Conservation (phyloP, 257 asterid genomes). For the Voacanga thouarsii region DNA sequence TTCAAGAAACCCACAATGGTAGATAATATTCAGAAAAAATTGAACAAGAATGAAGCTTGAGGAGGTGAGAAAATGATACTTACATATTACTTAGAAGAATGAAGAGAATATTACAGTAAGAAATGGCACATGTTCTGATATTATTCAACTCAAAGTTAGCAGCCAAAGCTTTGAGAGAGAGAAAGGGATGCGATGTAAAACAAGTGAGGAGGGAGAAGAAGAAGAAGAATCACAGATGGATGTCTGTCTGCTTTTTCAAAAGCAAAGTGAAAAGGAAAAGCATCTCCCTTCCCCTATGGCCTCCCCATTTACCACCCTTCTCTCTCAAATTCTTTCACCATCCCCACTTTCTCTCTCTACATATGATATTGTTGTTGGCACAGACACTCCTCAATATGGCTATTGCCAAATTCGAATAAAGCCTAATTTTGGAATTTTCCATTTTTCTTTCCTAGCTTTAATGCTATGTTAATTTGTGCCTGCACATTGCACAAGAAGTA, state of each 20-base stretch:
- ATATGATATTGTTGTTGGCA: not conserved
- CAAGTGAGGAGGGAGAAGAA: slow-evolving; percentile 16
- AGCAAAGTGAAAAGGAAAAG: slow-evolving; percentile 62
- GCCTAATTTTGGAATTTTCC: no score
- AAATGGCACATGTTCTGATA: slow-evolving; percentile 23
- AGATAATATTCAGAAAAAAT: not conserved
- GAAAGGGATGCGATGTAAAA: slow-evolving; percentile 15
- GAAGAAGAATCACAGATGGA: slow-evolving; percentile 35
- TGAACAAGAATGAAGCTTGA: not conserved
- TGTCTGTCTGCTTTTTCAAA: slow-evolving; percentile 59
- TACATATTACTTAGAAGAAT: slow-evolving; percentile 17
- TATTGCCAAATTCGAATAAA: not conserved
- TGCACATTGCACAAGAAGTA: no score
- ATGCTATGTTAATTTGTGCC: no score
- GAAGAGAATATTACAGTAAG: slow-evolving; percentile 23
- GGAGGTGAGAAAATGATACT: not conserved
- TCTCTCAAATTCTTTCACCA: not conserved
- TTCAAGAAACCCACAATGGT: not conserved
- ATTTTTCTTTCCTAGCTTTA: no score
- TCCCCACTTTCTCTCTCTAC: not conserved
- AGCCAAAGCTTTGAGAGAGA: slow-evolving; percentile 8
- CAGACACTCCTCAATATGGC: not conserved
- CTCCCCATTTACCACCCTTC: slow-evolving; percentile 25
- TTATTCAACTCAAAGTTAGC: slow-evolving; percentile 29
- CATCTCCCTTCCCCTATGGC: slow-evolving; percentile 41